Percentiles rank a stretch among this genome's conserved stretches.
phyloP scores from a whole-genome alignment of 2,329 filamentous ascomycete species.

The Graphiopsis chlorocephala region DNA sequence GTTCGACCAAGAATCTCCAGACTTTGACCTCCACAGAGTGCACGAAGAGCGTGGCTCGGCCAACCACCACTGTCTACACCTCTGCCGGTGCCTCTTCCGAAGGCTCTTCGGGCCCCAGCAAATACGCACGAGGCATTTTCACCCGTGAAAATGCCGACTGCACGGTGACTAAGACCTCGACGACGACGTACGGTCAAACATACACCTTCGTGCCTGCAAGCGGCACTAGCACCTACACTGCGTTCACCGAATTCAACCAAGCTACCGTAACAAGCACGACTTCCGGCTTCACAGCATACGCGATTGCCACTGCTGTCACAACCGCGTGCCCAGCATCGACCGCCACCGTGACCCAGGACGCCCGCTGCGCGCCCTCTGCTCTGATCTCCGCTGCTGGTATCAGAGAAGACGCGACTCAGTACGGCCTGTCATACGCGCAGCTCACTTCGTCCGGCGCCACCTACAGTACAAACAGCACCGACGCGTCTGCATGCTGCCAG shows the following conservation, averaged over 20 bases:
- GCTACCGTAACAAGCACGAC: conserved; percentile 31
- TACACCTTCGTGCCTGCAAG: conserved; percentile 26
- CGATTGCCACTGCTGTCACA: conserved; percentile 28
- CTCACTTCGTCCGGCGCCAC: conserved; percentile 29
- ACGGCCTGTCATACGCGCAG: conserved; percentile 28
- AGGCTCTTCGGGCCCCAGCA: conserved; percentile 9
- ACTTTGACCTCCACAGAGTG: conserved; percentile 31
- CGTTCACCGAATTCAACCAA: conserved; percentile 30
- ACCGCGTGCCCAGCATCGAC: conserved; percentile 22
- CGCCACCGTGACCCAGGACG: conserved; percentile 28
- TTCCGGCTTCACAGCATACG: conserved; percentile 30
- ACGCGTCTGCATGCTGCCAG: conserved; percentile 33
- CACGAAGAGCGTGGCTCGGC: conserved; percentile 18
- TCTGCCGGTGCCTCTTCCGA: neutral
- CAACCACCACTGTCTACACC: conserved; percentile 28
- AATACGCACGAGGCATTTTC: conserved; percentile 20
- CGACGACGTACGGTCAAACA: conserved; percentile 30
- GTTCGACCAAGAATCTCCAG: conserved; percentile 28
- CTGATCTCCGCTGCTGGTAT: conserved; percentile 26
- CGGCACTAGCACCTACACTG: conserved; percentile 29
- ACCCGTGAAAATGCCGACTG: conserved; percentile 24
- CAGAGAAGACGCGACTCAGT: conserved; percentile 18
- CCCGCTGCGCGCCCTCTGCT: conserved; percentile 32
- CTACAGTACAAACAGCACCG: conserved; percentile 28
- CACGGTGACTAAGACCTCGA: conserved; percentile 29